phyloP scores from a whole-genome alignment of 2,329 filamentous ascomycete species.

The Ilyonectria destructans region DNA sequence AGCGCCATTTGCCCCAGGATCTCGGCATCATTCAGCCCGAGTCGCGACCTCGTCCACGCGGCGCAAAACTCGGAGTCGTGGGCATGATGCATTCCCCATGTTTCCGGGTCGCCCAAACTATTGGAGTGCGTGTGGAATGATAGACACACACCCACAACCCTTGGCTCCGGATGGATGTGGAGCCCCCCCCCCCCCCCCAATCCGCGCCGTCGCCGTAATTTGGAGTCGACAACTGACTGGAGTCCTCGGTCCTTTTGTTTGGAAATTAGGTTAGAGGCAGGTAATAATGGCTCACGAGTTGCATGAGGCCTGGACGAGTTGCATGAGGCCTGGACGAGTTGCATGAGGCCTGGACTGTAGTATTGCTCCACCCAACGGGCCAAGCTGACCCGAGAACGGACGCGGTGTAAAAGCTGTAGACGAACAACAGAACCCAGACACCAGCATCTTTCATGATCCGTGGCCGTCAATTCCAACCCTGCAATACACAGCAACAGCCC shows the following conservation, averaged over 20 bases:
- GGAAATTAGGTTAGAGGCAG: not conserved
- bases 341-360: too few species aligned
- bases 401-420: not conserved
- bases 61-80: not conserved
- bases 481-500: slow-evolving; percentile 2
- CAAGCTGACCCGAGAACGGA: slow-evolving; percentile 21
- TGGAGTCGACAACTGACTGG: slow-evolving; percentile 1
- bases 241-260: slow-evolving; percentile 7
- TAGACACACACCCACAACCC: slow-evolving; percentile 12
- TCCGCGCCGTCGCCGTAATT: not conserved
- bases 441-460: not conserved
- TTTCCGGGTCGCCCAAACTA: slow-evolving; percentile 4
- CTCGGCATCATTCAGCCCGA: slow-evolving; percentile 30
- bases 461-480: not conserved
- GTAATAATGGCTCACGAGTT: not conserved
- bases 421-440: not conserved
- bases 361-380: slow-evolving; percentile 16
- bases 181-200: slow-evolving; percentile 1
- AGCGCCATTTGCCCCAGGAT: not conserved
- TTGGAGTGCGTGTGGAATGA: not conserved
- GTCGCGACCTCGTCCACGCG: not conserved
- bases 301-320: too few species aligned
- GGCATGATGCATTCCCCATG: slow-evolving; percentile 7
- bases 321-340: too few species aligned
- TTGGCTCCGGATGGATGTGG: slow-evolving; percentile 8